Evolutionary conservation across 2,329 filamentous ascomycete genomes (phyloP), one percentile per base, ranked within the genome.

Genomic region (Cladosporium velox): DNA sequence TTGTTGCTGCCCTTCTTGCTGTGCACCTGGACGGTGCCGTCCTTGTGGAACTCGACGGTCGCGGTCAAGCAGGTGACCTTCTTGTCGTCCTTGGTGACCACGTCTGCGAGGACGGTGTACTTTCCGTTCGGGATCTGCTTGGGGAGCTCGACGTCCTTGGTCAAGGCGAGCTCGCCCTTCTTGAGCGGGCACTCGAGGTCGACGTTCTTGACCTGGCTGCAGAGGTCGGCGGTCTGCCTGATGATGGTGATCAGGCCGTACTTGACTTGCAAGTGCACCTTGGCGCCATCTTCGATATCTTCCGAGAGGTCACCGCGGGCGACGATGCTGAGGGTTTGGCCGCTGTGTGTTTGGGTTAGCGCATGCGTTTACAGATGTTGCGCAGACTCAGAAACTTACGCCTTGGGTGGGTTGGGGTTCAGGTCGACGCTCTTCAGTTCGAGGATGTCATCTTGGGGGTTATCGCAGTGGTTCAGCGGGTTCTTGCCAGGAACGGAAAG

Each of bases 211-310:
- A 96, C 87, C 78, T 96, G 90, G 67, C 97, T 91, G 83, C 95
- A 99, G 44, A 98, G 86, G 76, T 97, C 90, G 74, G 90, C 88
- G 71, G 85, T 86, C 70, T 91, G 91, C 78, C 87, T 91, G 79
- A 99, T 88, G 70, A 99, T 86, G 65, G 88, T 91, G 79, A 99
- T 97, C 71, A 97, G 84, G 67, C 94, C 94, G 79, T 96, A 97
- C 82, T 97, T 97, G 81, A 99, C 94, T 71, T 89, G 86, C 49
- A 99, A 79, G 58, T 90, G 84, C 69, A 97, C 90, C 73, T 91
- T 92, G 67, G 94, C 92, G 66, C 92, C 94, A 66, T 92, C 78
- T 65, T 88, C 86, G 70, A 99, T 88, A 61, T 84, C 80, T 75
- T 96, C 80, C 72, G 85, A 85, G 70, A 98, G 86, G n/a, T 82